Evolutionary conservation across 2,329 filamentous ascomycete species (phyloP), one percentile per base, ranked within the genome.

Genomic region (Pseudocercospora crystallina): DNA sequence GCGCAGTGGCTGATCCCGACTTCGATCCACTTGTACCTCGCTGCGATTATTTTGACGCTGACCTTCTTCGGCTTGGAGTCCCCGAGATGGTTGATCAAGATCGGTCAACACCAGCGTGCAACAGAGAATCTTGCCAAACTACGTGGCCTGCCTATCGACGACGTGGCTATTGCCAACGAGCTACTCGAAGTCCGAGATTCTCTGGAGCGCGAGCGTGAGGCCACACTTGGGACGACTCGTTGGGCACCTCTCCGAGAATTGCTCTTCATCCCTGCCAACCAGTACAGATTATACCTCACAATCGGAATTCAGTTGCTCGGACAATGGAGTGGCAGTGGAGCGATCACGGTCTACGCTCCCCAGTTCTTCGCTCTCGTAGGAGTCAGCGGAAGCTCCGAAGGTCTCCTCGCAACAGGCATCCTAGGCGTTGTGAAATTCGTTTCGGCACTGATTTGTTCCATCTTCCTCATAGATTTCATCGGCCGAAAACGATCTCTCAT

Each of bases 401-500:
- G 81, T 41, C 78, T 90, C 0, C 80, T 89, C 20, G 80, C 87
- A 13, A 89, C 85, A 0, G 85, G 81, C 2, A 80, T 90, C 41
- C 89, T 90, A 43, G 87, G 87, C 38, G 79, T 89, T 45, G 76
- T 89, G 60, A 90, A 90, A 65, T 79, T 90, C 43, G 65, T 80
- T 5, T 78, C 84, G 0, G 82, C 85, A 10, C 65, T 90, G 30
- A 58, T 80, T 31, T 90, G 86, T 65, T 86, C 86, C 0, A 76
- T 90, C 41, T 88, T 90, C 77, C 78, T 90, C 5, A 86, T 90
- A 56, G 87, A 90, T 59, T 82, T 87, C 44, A 84, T 90, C 56
- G 87, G 87, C 3, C 83, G 87, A 51, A 89, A 89, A 26, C 20
- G 20, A 26, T 26, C 20, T 26, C 20, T 26, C 20, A 67, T 71